A percentile compares a stretch with the other conserved stretches of the same genome.
These are phyloP conservation scores for Chrysoporthe puriensis DNA, from an alignment of 2,329 filamentous ascomycete genomes.

Conservation along the genomic window DNA sequence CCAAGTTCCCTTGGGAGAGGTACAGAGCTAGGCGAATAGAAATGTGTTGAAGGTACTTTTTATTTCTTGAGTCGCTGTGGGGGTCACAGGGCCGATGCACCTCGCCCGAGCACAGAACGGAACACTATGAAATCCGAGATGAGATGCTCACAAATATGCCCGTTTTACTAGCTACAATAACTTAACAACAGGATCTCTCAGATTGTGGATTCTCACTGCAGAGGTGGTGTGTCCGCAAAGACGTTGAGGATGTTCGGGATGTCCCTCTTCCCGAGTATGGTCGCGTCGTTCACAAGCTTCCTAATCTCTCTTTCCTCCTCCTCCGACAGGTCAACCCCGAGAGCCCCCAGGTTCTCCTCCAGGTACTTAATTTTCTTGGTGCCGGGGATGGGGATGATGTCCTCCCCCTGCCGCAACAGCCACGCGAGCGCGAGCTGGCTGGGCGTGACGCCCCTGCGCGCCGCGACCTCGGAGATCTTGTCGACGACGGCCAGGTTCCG, in stretches of 20 bases:
- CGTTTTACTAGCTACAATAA: neutral
- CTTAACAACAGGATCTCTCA: neutral
- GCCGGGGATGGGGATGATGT: slow-evolving; percentile 62
- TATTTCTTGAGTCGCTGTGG: too few relatives aligned
- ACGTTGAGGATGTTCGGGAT: neutral
- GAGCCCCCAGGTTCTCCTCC: slow-evolving; percentile 48
- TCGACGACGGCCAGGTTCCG: slow-evolving; percentile 61
- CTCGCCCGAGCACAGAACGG: too few relatives aligned
- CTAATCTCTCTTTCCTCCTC: slow-evolving; percentile 44
- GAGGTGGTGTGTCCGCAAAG: slow-evolving; percentile 16
- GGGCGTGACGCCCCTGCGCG: slow-evolving; percentile 49
- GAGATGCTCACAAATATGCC: too few relatives aligned
- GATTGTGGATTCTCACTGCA: neutral
- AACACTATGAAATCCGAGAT: too few relatives aligned
- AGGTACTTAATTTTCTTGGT: slow-evolving; percentile 52
- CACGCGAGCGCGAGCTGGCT: slow-evolving; percentile 65
- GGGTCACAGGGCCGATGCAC: too few relatives aligned
- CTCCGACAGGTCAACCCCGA: slow-evolving; percentile 38
- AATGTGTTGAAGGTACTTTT: too few relatives aligned
- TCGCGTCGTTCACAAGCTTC: slow-evolving; percentile 3
- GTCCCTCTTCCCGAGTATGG: neutral
- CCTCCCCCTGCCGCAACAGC: slow-evolving; percentile 62
- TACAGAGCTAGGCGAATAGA: too few relatives aligned
- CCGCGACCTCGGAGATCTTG: slow-evolving; percentile 52
- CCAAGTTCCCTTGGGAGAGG: too few relatives aligned